These are phyloP conservation scores for Apiospora rasikravindrae DNA, from an alignment of 2,329 filamentous ascomycete genomes.

Conservation along the genomic window DNA sequence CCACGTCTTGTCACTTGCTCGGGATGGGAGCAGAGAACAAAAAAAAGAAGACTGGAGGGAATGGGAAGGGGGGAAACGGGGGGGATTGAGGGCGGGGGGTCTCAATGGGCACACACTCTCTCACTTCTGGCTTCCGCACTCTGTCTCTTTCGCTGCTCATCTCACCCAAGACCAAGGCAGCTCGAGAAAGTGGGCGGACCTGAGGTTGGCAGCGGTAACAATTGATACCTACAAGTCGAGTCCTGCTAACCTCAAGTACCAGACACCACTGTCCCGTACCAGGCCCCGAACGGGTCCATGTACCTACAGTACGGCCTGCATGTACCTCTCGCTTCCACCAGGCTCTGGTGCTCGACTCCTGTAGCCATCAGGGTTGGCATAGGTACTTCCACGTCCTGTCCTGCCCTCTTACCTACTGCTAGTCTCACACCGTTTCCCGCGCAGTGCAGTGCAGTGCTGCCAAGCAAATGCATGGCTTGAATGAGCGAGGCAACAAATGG, in stretches of 20 bases:
- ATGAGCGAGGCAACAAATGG: background rate
- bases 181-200: slow-evolving; percentile 2
- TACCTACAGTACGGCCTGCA: background rate
- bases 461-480: slow-evolving; percentile 9
- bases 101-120: background rate
- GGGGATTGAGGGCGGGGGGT: background rate
- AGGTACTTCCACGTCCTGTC: background rate
- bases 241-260: background rate
- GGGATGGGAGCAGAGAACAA: slow-evolving; percentile 22
- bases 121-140: background rate
- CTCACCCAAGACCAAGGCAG: background rate
- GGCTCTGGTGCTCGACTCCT: background rate
- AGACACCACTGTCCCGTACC: no score
- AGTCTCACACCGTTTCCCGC: slow-evolving; percentile 1
- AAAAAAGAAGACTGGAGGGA: slow-evolving; percentile 19
- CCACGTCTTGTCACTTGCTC: slow-evolving; percentile 27
- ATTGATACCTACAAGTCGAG: background rate
- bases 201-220: background rate
- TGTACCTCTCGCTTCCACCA: background rate
- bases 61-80: slow-evolving; percentile 20
- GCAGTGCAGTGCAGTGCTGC: background rate
- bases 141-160: background rate
- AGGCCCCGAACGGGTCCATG: background rate
- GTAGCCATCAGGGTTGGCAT: background rate
- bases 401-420: background rate